Evolutionary conservation across 192 early-diverging fungal genomes (phyloP).

Genomic region (Coemansia sp.): DNA sequence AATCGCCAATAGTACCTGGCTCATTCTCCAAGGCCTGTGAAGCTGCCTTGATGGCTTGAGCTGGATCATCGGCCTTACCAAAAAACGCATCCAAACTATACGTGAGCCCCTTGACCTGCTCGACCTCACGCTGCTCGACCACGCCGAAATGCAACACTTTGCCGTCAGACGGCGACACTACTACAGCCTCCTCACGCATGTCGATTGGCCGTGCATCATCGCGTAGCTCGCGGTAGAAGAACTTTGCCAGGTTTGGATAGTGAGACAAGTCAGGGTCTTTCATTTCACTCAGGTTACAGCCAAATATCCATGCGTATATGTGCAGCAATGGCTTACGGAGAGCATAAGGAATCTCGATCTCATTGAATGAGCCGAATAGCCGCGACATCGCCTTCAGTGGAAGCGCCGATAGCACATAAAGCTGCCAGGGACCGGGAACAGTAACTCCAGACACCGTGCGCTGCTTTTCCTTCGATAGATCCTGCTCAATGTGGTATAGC

Average conservation of each 20-base stretch:
- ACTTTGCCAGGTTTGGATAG: slow-evolving; percentile 83
- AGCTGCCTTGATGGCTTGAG: background rate
- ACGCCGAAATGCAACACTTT: slow-evolving; percentile 85
- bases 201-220: slow-evolving; percentile 72
- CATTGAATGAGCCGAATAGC: slow-evolving; percentile 87
- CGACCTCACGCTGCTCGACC: slow-evolving; percentile 73
- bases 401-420: slow-evolving; percentile 80
- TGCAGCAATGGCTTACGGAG: slow-evolving; percentile 74
- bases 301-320: slow-evolving; percentile 81
- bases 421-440: slow-evolving; percentile 85
- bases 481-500: slow-evolving; percentile 53
- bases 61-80: slow-evolving; percentile 53
- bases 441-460: slow-evolving; percentile 19
- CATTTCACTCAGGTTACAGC: slow-evolving; percentile 94
- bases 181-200: slow-evolving; percentile 37
- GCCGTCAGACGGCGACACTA: slow-evolving; percentile 90
- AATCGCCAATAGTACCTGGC: slow-evolving; percentile 34
- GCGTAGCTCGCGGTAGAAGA: slow-evolving; percentile 92
- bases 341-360: slow-evolving; percentile 72
- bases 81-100: slow-evolving; percentile 89
- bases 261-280: slow-evolving; percentile 70
- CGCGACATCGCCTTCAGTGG: slow-evolving; percentile 89
- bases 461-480: slow-evolving; percentile 31
- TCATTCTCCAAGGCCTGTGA: slow-evolving; percentile 1
- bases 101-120: slow-evolving; percentile 92